These are phyloP conservation scores for Mycena rebaudengoi DNA, from an alignment of 768 basidiomycete genomes.

Conservation along the genomic window DNA sequence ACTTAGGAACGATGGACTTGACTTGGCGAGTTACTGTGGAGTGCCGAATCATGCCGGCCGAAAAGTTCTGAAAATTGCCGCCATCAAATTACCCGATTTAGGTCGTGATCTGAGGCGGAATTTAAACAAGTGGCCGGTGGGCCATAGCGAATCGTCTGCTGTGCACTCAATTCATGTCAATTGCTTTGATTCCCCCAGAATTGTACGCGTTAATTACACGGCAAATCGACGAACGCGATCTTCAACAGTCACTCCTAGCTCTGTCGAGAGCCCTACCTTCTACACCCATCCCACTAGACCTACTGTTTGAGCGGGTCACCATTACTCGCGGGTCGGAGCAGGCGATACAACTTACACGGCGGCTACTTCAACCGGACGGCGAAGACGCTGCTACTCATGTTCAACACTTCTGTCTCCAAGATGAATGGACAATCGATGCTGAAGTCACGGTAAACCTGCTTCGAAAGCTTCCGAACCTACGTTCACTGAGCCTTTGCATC, in stretches of 20 bases:
- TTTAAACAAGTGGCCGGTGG: too few species aligned
- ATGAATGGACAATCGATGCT: constrained; percentile 74
- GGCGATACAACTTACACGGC: constrained; percentile 62
- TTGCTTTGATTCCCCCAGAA: constrained; percentile 63
- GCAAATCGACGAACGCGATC: constrained; percentile 53
- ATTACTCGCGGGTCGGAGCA: constrained; percentile 61
- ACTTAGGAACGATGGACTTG: too few species aligned
- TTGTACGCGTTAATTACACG: constrained; percentile 68
- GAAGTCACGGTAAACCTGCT: constrained; percentile 79
- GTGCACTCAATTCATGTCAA: too few species aligned
- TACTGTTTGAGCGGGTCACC: constrained; percentile 67
- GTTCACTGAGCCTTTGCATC: constrained; percentile 66
- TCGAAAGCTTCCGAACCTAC: constrained; percentile 59
- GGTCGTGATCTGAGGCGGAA: too few species aligned
- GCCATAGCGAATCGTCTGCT: too few species aligned
- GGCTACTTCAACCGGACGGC: constrained; percentile 50
- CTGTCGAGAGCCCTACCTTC: constrained; percentile 71
- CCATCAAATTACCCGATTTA: too few species aligned
- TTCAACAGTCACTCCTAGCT: constrained; percentile 63
- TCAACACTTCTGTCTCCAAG: constrained; percentile 58
- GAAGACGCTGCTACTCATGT: constrained; percentile 49
- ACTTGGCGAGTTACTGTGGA: too few species aligned
- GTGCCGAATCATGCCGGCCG: too few species aligned
- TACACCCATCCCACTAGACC: constrained; percentile 60
- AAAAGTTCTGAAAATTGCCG: too few species aligned